These are phyloP conservation scores for Boechera retrofracta DNA, from an alignment of 345 rosid genomes.

Conservation along the genomic window DNA sequence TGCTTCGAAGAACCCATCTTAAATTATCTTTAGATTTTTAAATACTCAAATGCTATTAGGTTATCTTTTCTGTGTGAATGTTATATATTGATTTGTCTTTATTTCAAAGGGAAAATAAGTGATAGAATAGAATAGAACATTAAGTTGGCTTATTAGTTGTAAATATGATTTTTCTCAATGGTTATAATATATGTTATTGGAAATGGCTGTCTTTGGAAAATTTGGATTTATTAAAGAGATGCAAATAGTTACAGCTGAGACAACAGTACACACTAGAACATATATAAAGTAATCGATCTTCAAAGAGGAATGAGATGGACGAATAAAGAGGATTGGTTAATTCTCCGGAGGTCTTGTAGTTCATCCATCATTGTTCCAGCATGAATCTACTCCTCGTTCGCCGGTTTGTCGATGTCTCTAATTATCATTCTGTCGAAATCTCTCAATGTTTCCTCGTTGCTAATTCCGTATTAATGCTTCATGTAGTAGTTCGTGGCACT, in stretches of 20 bases:
- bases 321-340: no score
- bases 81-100: slow-evolving; percentile 11
- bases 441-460: neutral
- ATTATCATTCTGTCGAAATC: no score
- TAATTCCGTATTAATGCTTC: neutral
- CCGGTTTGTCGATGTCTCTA: no score
- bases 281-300: no score
- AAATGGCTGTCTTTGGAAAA: neutral
- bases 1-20: slow-evolving; percentile 6
- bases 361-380: no score
- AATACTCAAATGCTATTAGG: neutral
- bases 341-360: no score
- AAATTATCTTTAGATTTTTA: neutral
- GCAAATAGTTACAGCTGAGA: neutral
- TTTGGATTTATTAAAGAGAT: neutral
- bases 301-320: no score
- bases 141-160: slow-evolving; percentile 2
- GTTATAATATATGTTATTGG: slow-evolving; percentile 7
- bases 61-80: slow-evolving; percentile 3
- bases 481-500: neutral
- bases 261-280: neutral
- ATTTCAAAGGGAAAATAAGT: neutral
- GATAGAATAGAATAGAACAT: slow-evolving; percentile 10
- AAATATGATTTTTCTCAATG: slow-evolving; percentile 13
- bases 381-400: no score